These are phyloP conservation scores for Moesziomyces aphidis DNA, from an alignment of 1,284 basidiomycete genomes.

Conservation along the genomic window DNA sequence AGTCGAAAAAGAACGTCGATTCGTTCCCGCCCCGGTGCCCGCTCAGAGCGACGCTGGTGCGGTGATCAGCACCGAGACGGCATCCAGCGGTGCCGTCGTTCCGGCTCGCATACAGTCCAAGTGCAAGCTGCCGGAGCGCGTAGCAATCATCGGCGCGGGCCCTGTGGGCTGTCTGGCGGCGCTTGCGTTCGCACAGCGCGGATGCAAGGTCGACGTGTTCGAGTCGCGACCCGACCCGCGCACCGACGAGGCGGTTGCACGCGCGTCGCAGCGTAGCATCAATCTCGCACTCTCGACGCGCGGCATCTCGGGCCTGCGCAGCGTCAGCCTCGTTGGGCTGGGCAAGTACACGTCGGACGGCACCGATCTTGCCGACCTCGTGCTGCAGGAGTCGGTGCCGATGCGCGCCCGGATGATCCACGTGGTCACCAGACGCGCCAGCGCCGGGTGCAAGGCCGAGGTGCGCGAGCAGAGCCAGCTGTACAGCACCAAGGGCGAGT, in stretches of 20 bases:
- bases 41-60: neutral
- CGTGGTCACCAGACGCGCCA: slow-evolving; percentile 67
- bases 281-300: slow-evolving; percentile 95
- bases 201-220: slow-evolving; percentile 90
- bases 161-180: slow-evolving; percentile 94
- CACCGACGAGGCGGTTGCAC: slow-evolving; percentile 40
- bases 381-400: slow-evolving; percentile 85
- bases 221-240: slow-evolving; percentile 79
- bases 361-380: slow-evolving; percentile 75
- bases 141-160: slow-evolving; percentile 80
- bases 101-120: slow-evolving; percentile 13
- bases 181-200: slow-evolving; percentile 83
- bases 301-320: slow-evolving; percentile 85
- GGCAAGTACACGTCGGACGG: slow-evolving; percentile 13
- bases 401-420: slow-evolving; percentile 98
- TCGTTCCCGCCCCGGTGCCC: neutral
- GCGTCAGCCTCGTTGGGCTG: slow-evolving; percentile 70
- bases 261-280: slow-evolving; percentile 77
- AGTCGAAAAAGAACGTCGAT: neutral
- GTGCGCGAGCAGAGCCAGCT: slow-evolving; percentile 71
- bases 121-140: slow-evolving; percentile 47
- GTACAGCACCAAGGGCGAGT: slow-evolving; percentile 89
- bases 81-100: neutral
- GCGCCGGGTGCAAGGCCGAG: slow-evolving; percentile 23
- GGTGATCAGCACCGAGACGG: neutral